Conservation (phyloP, 345 rosid species). For the Pistacia atlantica region DNA sequence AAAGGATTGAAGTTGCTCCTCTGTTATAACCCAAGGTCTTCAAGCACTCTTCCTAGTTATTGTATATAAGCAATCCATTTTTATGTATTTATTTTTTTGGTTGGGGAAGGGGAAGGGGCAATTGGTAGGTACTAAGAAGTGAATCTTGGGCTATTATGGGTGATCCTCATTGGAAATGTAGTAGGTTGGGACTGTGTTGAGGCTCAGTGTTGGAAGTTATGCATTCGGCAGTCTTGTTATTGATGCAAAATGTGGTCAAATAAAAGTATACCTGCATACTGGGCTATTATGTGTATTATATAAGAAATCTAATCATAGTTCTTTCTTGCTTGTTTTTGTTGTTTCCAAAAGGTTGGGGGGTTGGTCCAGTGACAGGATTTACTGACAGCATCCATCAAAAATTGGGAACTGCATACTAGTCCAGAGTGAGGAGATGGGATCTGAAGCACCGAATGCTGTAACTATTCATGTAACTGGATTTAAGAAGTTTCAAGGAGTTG, state of each 20-base stretch:
- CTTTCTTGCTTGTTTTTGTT: constrained; percentile 6
- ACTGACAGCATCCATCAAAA: constrained; percentile 15
- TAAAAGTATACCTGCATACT: constrained; percentile 1
- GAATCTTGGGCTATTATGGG: too few species aligned
- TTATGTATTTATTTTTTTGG: background rate
- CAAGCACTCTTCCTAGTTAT: background rate
- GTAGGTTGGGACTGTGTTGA: background rate
- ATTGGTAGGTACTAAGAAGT: too few species aligned
- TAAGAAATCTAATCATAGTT: background rate
- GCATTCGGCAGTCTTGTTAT: background rate
- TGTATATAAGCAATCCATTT: background rate
- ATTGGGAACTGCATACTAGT: constrained; percentile 42
- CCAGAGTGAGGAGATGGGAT: constrained; percentile 56
- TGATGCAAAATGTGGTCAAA: background rate
- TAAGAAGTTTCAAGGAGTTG: constrained; percentile 76
- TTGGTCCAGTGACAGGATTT: constrained; percentile 12
- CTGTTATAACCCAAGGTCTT: background rate
- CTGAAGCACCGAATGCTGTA: constrained; percentile 68
- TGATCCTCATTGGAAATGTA: too few species aligned
- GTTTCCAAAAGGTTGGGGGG: background rate
- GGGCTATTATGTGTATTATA: background rate
- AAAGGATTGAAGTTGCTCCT: background rate
- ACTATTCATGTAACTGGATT: constrained; percentile 74
- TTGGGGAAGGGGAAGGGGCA: too few species aligned
- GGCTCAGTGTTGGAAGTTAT: background rate